These are phyloP conservation scores for Bolboschoenoplectus hybrid DNA, from an alignment of 202 grass and related monocot species.

Conservation along the genomic window DNA sequence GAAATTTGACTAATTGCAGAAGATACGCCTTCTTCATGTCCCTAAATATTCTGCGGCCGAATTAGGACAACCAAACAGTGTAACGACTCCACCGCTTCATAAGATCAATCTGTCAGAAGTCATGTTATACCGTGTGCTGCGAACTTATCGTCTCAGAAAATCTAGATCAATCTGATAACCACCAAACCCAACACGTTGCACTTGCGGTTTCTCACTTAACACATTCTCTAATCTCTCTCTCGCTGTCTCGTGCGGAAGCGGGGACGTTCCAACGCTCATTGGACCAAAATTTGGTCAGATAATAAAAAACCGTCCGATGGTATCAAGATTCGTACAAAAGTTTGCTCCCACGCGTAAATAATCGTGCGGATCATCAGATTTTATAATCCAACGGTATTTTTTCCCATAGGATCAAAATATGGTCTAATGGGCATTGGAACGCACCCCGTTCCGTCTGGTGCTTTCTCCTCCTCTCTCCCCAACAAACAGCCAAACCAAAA, in stretches of 20 bases:
- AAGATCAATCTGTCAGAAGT: background rate
- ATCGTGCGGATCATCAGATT: too few species aligned
- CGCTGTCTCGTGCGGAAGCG: background rate
- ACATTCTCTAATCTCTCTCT: background rate
- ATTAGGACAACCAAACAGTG: background rate
- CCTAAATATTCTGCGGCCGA: background rate
- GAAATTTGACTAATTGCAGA: background rate
- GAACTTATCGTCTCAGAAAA: background rate
- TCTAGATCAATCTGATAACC: background rate
- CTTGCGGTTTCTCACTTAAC: conserved; percentile 35
- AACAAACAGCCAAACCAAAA: background rate
- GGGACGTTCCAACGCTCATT: too few species aligned
- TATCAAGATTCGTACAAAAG: too few species aligned
- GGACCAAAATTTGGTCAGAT: too few species aligned
- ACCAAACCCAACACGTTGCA: conserved; percentile 22
- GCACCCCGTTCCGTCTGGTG: background rate
- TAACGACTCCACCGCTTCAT: background rate
- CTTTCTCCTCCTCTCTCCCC: background rate
- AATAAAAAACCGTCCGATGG: too few species aligned
- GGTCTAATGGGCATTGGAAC: too few species aligned
- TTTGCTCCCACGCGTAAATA: background rate
- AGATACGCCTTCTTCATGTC: background rate
- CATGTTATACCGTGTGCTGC: background rate
- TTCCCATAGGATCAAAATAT: too few species aligned
- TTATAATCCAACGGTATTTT: too few species aligned